Conservation (phyloP, 2,329 filamentous ascomycete genomes). For the Colletotrichum higginsianum region DNA sequence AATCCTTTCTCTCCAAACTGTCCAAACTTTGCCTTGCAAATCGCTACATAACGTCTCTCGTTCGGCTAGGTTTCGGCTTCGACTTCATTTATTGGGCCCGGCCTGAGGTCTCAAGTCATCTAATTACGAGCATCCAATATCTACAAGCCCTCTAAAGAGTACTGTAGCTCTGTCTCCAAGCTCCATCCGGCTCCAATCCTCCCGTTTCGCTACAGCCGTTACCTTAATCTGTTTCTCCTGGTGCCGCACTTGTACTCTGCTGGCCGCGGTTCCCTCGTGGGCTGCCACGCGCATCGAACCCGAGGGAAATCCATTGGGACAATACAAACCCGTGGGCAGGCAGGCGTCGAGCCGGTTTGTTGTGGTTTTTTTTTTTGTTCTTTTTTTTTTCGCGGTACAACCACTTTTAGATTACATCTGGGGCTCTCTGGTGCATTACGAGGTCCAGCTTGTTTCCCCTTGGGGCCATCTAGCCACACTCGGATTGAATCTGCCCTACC, state of each 20-base stretch:
- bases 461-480: slow-evolving; percentile 36
- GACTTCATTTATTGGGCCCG: slow-evolving; percentile 11
- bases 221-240: background rate
- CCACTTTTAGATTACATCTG: slow-evolving; percentile 40
- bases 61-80: slow-evolving; percentile 32
- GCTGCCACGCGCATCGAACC: slow-evolving; percentile 33
- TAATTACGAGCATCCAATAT: slow-evolving; percentile 1
- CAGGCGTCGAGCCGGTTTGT: slow-evolving; percentile 19
- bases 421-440: slow-evolving; percentile 37
- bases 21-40: slow-evolving; percentile 35
- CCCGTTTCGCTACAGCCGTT: slow-evolving; percentile 21
- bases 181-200: slow-evolving; percentile 19
- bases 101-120: background rate
- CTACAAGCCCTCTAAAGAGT: background rate
- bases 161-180: slow-evolving; percentile 2
- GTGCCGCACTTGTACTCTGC: slow-evolving; percentile 19
- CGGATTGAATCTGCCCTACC: slow-evolving; percentile 40
- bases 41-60: slow-evolving; percentile 41
- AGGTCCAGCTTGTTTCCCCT: slow-evolving; percentile 39
- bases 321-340: slow-evolving; percentile 32
- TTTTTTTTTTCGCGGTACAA: slow-evolving; percentile 28
- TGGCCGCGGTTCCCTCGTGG: slow-evolving; percentile 12
- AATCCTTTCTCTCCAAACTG: slow-evolving; percentile 22
- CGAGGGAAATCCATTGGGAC: slow-evolving; percentile 19
- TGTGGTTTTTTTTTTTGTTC: background rate